phyloP scores from a whole-genome alignment of 2,329 filamentous ascomycete species.

The Nemania abortiva region DNA sequence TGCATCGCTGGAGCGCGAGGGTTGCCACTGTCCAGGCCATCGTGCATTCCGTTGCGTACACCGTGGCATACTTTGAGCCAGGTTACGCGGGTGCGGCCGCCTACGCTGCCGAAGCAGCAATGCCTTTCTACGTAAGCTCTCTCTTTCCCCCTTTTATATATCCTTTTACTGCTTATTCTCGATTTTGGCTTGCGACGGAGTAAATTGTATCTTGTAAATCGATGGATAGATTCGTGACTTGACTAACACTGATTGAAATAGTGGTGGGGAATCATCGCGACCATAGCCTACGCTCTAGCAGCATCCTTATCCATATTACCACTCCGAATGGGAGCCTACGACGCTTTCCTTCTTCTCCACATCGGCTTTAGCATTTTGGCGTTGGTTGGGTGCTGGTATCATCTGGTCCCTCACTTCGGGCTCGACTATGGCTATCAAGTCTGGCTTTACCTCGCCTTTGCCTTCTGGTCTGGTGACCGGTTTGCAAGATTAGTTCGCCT shows the following conservation, averaged over 20 bases:
- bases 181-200: neutral
- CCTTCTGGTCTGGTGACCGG: conserved; percentile 44
- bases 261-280: conserved; percentile 48
- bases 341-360: conserved; percentile 48
- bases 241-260: conserved; percentile 4
- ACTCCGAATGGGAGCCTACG: conserved; percentile 47
- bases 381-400: conserved; percentile 46
- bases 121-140: conserved; percentile 35
- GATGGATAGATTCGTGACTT: neutral
- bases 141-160: neutral
- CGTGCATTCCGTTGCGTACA: conserved; percentile 46
- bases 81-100: conserved; percentile 30
- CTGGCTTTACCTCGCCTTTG: conserved; percentile 46
- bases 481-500: conserved; percentile 39
- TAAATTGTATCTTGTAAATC: neutral
- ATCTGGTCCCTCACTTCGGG: conserved; percentile 43
- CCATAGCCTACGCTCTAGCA: conserved; percentile 43
- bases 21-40: conserved; percentile 48
- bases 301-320: conserved; percentile 46
- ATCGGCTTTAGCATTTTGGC: conserved; percentile 47
- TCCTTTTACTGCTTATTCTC: neutral
- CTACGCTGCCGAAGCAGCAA: conserved; percentile 33
- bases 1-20: conserved; percentile 49
- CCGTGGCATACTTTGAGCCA: conserved; percentile 36
- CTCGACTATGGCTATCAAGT: conserved; percentile 46